These are phyloP conservation scores for Skeletonema menzelii DNA, from an alignment of 108 stramenopile genomes.

Conservation along the genomic window DNA sequence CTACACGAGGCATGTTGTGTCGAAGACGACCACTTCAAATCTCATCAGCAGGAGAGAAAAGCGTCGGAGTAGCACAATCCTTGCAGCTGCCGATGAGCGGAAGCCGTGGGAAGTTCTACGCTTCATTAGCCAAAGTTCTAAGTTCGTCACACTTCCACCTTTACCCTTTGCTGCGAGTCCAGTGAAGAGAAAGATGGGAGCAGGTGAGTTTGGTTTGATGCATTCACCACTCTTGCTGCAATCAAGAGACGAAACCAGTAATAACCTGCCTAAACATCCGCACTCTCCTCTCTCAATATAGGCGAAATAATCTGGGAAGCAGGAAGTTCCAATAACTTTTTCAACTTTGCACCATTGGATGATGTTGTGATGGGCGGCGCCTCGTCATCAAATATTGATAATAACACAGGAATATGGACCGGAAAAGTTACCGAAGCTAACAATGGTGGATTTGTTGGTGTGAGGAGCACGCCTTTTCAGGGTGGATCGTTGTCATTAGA, in stretches of 20 bases:
- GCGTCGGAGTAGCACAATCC: background rate
- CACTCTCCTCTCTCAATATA: slow-evolving; percentile 1
- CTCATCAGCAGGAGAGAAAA: background rate
- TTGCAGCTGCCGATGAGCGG: slow-evolving; percentile 8
- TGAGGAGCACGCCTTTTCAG: slow-evolving; percentile 68
- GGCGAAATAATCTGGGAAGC: slow-evolving; percentile 64
- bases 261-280: background rate
- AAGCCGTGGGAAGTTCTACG: slow-evolving; percentile 69
- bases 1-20: background rate
- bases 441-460: slow-evolving; percentile 85
- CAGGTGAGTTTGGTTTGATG: slow-evolving; percentile 16
- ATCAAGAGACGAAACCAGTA: background rate
- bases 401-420: slow-evolving; percentile 67
- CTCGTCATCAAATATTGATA: slow-evolving; percentile 64
- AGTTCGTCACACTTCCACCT: slow-evolving; percentile 54
- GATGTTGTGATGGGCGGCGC: slow-evolving; percentile 90
- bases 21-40: background rate
- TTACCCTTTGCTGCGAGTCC: slow-evolving; percentile 34
- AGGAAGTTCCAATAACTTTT: slow-evolving; percentile 36
- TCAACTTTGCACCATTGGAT: slow-evolving; percentile 70
- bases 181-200: slow-evolving; percentile 5
- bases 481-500: slow-evolving; percentile 46
- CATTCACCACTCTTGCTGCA: background rate
- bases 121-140: slow-evolving; percentile 74
- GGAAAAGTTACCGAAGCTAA: slow-evolving; percentile 81